Evolutionary conservation across 257 asterid species (phyloP).

Genomic region (Parsonsia alboflavescens): DNA sequence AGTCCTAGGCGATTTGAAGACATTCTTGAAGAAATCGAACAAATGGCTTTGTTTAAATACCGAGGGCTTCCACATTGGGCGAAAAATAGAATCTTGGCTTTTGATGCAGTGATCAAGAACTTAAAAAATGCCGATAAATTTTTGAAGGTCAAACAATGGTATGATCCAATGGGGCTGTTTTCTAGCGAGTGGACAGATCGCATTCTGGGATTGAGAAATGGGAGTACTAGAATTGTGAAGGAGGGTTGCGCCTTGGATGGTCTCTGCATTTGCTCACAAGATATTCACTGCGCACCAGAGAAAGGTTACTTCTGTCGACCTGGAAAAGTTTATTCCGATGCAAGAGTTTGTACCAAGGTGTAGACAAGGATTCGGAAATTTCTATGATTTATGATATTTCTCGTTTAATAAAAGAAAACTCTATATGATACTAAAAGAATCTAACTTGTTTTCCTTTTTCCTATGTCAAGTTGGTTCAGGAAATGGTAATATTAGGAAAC

Average conservation of each 20-base stretch:
- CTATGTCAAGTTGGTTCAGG: too few species aligned
- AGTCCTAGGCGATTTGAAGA: slow-evolving; percentile 46
- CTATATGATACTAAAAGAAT: too few species aligned
- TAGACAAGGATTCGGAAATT: too few species aligned
- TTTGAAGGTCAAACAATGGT: slow-evolving; percentile 46
- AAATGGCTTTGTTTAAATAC: slow-evolving; percentile 52
- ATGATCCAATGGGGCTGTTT: slow-evolving; percentile 55
- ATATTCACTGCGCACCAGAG: slow-evolving; percentile 31
- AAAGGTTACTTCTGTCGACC: slow-evolving; percentile 44
- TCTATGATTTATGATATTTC: too few species aligned
- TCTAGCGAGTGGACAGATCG: slow-evolving; percentile 55
- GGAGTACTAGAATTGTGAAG: slow-evolving; percentile 7
- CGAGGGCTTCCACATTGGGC: slow-evolving; percentile 68
- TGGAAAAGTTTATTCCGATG: slow-evolving; percentile 39
- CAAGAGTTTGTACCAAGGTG: slow-evolving; percentile 42
- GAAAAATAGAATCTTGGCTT: slow-evolving; percentile 53
- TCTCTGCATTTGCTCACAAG: slow-evolving; percentile 50
- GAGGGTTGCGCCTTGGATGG: slow-evolving; percentile 68
- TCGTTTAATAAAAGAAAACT: too few species aligned
- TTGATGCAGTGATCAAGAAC: slow-evolving; percentile 40
- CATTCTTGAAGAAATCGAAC: slow-evolving; percentile 56
- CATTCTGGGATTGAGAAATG: slow-evolving; percentile 28
- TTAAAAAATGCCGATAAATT: slow-evolving; percentile 21
- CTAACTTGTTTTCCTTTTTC: too few species aligned
- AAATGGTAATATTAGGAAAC: too few species aligned